Percentiles rank a stretch among this genome's conserved stretches.
Conservation (phyloP, 2,329 filamentous ascomycete species). For the Cladosporium sp. region DNA sequence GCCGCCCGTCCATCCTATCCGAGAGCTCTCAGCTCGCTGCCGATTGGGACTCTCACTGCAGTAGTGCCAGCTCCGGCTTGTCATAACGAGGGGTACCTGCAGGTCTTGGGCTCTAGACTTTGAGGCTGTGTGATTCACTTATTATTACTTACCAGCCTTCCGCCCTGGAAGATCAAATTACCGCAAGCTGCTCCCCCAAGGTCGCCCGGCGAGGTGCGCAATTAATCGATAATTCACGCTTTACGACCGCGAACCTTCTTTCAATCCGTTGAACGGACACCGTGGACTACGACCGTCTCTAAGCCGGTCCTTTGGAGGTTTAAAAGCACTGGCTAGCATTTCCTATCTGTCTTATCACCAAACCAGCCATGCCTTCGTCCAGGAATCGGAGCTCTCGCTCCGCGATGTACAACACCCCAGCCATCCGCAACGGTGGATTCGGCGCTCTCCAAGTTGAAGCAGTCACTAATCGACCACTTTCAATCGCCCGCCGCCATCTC, state of each 20-base stretch:
- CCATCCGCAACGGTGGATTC: slow-evolving; percentile 31
- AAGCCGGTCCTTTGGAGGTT: too few relatives aligned
- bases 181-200: not conserved
- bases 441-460: slow-evolving; percentile 33
- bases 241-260: too few relatives aligned
- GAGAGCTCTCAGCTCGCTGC: slow-evolving; percentile 2
- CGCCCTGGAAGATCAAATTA: not conserved
- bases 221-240: too few relatives aligned
- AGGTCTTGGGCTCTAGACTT: slow-evolving; percentile 10
- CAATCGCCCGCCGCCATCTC: slow-evolving; percentile 31
- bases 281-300: too few relatives aligned
- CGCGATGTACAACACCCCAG: slow-evolving; percentile 33
- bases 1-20: slow-evolving; percentile 6
- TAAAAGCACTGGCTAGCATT: too few relatives aligned
- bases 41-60: slow-evolving; percentile 11
- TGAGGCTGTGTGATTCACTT: slow-evolving; percentile 12
- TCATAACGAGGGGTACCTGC: slow-evolving; percentile 11
- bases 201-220: not conserved
- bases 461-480: slow-evolving; percentile 30
- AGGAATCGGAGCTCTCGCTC: slow-evolving; percentile 19
- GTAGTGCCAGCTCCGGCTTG: slow-evolving; percentile 1
- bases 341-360: not conserved
- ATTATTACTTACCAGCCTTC: not conserved
- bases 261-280: too few relatives aligned
- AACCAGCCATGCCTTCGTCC: slow-evolving; percentile 20